Evolutionary conservation across 805 yeast species (phyloP).

Genomic region (Schwanniomyces pseudopolymorphus): DNA sequence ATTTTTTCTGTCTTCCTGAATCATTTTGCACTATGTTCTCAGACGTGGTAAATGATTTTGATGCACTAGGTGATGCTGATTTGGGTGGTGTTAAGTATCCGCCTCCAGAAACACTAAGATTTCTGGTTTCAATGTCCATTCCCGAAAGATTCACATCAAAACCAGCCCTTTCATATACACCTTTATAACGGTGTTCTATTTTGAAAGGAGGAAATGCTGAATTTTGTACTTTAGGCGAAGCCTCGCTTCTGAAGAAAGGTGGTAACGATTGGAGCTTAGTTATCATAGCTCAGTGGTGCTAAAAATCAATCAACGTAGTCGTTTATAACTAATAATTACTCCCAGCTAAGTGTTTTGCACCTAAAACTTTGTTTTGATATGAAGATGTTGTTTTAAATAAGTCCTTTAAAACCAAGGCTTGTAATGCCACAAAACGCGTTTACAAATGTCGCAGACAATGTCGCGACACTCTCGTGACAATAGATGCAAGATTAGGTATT

Average conservation of each 20-base stretch:
- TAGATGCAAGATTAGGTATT: background rate
- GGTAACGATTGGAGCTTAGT: slow-evolving; percentile 1
- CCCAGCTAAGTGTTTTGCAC: background rate
- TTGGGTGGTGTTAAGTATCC: slow-evolving; percentile 10
- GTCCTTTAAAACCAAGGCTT: too few relatives aligned
- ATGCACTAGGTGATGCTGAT: slow-evolving; percentile 7
- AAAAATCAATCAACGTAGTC: background rate
- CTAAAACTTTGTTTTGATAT: background rate
- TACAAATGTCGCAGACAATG: background rate
- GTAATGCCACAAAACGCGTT: background rate
- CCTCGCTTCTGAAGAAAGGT: slow-evolving; percentile 17
- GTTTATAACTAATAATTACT: background rate
- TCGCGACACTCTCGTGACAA: background rate
- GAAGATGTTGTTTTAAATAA: too few relatives aligned
- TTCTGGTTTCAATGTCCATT: background rate
- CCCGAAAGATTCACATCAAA: slow-evolving; percentile 50
- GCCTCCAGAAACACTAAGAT: background rate
- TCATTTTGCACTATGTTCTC: background rate
- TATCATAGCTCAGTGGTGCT: background rate
- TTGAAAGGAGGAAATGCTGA: slow-evolving; percentile 72
- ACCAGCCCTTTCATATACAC: slow-evolving; percentile 82
- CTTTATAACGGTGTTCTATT: slow-evolving; percentile 57
- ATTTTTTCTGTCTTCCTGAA: background rate
- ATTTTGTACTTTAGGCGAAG: slow-evolving; percentile 28
- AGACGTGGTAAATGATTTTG: background rate